phyloP scores from a whole-genome alignment of 768 basidiomycete genomes.

The Chalciporus sphaerocephalus region DNA sequence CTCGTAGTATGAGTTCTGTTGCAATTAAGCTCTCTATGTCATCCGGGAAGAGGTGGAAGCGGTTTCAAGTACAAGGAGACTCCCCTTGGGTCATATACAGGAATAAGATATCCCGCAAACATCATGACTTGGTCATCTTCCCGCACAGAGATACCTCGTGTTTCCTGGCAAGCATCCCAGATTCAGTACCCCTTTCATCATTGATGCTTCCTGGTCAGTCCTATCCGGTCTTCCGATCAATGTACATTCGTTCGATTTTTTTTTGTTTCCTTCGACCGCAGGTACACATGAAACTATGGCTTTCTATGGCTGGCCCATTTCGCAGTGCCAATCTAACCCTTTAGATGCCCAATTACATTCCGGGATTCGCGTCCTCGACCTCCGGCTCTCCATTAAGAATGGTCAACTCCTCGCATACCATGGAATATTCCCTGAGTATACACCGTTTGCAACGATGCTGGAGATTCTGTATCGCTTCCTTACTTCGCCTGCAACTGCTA shows the following conservation, averaged over 20 bases:
- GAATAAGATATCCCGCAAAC: slow-evolving; percentile 43
- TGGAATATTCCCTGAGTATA: slow-evolving; percentile 66
- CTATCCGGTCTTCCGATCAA: slow-evolving; percentile 30
- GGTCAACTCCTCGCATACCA: slow-evolving; percentile 74
- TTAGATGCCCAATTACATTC: slow-evolving; percentile 65
- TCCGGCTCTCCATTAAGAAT: slow-evolving; percentile 68
- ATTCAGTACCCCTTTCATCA: slow-evolving; percentile 63
- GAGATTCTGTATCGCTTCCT: slow-evolving; percentile 60
- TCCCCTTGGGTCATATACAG: slow-evolving; percentile 60
- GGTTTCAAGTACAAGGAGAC: slow-evolving; percentile 36
- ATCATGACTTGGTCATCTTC: slow-evolving; percentile 51
- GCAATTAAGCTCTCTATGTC: slow-evolving; percentile 20
- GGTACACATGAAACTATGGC: slow-evolving; percentile 46
- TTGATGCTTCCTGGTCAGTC: slow-evolving; percentile 71
- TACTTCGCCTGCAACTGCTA: slow-evolving; percentile 46
- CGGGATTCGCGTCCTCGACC: slow-evolving; percentile 79
- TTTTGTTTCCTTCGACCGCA: not conserved
- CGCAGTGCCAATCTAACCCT: slow-evolving; percentile 74
- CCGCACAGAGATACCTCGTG: slow-evolving; percentile 54
- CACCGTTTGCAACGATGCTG: slow-evolving; percentile 65
- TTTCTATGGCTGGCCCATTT: slow-evolving; percentile 80
- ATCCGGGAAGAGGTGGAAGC: slow-evolving; percentile 43
- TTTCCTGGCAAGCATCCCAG: slow-evolving; percentile 61
- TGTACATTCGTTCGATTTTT: not conserved
- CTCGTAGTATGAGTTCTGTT: slow-evolving; percentile 10